These are phyloP conservation scores for Pyrenophora tritici-repentis DNA, from an alignment of 2,329 filamentous ascomycete species.

Conservation along the genomic window DNA sequence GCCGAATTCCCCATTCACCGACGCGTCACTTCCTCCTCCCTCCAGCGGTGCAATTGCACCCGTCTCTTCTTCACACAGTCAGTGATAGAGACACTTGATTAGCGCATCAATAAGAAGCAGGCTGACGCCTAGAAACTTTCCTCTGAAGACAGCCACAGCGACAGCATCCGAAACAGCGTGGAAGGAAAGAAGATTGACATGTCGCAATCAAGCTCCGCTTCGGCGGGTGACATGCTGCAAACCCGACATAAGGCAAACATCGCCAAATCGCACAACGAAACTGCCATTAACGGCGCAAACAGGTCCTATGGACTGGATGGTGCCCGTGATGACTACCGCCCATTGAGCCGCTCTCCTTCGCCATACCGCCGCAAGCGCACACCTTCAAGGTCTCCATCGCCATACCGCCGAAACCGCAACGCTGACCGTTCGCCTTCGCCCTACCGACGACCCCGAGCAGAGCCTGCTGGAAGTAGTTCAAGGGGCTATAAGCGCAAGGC, in stretches of 20 bases:
- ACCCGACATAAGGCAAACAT: conserved; percentile 44
- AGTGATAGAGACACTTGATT: conserved; percentile 43
- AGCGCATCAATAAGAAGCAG: conserved; percentile 33
- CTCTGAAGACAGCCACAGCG: conserved; percentile 13
- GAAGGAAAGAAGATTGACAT: conserved; percentile 24
- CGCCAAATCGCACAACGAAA: conserved; percentile 33
- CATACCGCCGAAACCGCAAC: conserved; percentile 32
- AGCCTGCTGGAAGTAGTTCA: conserved; percentile 31
- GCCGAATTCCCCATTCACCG: conserved; percentile 16
- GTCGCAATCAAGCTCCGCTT: conserved; percentile 35
- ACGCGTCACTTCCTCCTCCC: conserved; percentile 2
- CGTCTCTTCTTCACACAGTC: conserved; percentile 39
- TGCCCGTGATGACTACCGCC: conserved; percentile 32
- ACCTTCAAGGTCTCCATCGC: conserved; percentile 35
- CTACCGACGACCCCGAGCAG: conserved; percentile 29
- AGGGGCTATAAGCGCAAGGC: conserved; percentile 52
- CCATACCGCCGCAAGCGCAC: conserved; percentile 34
- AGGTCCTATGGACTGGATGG: conserved; percentile 40
- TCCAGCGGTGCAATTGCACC: conserved; percentile 14
- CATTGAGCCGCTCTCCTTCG: conserved; percentile 39
- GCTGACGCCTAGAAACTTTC: conserved; percentile 36
- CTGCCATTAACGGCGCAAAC: conserved; percentile 42
- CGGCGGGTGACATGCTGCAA: conserved; percentile 38
- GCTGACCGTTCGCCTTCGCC: conserved; percentile 36
- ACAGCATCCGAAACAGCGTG: conserved; percentile 2